A percentile compares a stretch with the other conserved stretches of the same genome.
Evolutionary conservation across 2,329 filamentous ascomycete species (phyloP).

Genomic region (Cryphonectria radicalis): DNA sequence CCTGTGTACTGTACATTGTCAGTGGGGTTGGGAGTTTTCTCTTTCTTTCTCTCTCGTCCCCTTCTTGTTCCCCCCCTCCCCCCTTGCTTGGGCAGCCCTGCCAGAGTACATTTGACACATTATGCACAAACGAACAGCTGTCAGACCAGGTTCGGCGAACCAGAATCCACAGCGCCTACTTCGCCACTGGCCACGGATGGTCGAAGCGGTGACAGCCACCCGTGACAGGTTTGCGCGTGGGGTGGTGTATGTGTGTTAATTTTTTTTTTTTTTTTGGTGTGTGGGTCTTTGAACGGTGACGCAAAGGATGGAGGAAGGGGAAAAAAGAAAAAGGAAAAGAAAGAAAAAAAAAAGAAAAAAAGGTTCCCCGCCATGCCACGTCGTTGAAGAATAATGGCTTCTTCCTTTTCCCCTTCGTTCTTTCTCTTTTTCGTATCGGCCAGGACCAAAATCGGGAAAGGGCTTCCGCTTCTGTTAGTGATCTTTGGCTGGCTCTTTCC

Average conservation of each 20-base stretch:
- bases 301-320: neutral
- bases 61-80: too few species aligned
- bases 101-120: neutral
- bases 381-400: conserved; percentile 18
- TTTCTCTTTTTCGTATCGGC: conserved; percentile 16
- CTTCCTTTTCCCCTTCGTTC: neutral
- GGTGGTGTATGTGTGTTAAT: neutral
- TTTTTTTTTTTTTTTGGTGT: neutral
- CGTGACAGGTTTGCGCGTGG: conserved; percentile 22
- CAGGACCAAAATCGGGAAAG: conserved; percentile 18
- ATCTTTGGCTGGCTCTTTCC: neutral
- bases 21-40: neutral
- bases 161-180: neutral
- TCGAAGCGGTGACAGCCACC: conserved; percentile 26
- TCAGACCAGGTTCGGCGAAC: conserved; percentile 22
- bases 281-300: conserved; percentile 20
- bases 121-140: conserved; percentile 27
- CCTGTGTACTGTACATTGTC: conserved; percentile 2
- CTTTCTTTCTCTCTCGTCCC: too few species aligned
- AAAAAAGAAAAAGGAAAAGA: too few species aligned
- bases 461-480: conserved; percentile 15
- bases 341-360: too few species aligned
- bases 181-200: conserved; percentile 16
- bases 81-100: neutral
- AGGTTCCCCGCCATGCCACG: conserved; percentile 22